Evolutionary conservation across 305 asterid genomes (phyloP), one percentile per base, ranked within the genome.

Genomic region (Ilex paraguariensis): DNA sequence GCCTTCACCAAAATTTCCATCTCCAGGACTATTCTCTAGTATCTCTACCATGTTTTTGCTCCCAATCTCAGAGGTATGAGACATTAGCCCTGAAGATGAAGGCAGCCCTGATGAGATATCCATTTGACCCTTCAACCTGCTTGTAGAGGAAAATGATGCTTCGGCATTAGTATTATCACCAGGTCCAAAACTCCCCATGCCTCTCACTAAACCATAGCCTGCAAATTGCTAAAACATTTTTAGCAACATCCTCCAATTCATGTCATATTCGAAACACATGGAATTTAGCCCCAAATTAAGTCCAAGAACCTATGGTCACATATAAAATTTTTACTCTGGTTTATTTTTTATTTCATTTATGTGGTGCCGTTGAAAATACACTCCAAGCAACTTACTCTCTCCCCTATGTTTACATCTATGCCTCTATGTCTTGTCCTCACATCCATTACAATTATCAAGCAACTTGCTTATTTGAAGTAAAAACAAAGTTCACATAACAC

Each of bases 61-160:
- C 58, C 61, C 79, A 13, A 60, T 70, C 59, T 84, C 95, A 6
- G 83, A 57, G 51, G 82, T 82, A 45, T 84, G 69, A 69, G 72
- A 31, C 82, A 85, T 77, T 53, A 70, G 72, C 50, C 74, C 71
- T 21, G 28, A 21, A 21, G 28, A 21, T 21, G 28, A 21, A 21
- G 28, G 28, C 28, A 2, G 28, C 28, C 28, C 28, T 21, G 28
- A 21, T 21, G 28, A 1, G 28, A 21, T 21, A 21, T 21, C 28
- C 2, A 21, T 21, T 21, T 21, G 28, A 21, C 28, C 28, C 28
- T 21, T 21, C 28, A 21, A 21, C 1, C 28, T 21, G 28, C 1
- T 21, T 21, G 28, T 21, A 21, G 28, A 21, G 28, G 85, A 75
- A 75, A 79, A 73, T 16, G 82, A 71, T 17, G 73, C 73, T 63